These are phyloP conservation scores for Juglanconis sp. DNA, from an alignment of 2,329 filamentous ascomycete species.

Conservation along the genomic window DNA sequence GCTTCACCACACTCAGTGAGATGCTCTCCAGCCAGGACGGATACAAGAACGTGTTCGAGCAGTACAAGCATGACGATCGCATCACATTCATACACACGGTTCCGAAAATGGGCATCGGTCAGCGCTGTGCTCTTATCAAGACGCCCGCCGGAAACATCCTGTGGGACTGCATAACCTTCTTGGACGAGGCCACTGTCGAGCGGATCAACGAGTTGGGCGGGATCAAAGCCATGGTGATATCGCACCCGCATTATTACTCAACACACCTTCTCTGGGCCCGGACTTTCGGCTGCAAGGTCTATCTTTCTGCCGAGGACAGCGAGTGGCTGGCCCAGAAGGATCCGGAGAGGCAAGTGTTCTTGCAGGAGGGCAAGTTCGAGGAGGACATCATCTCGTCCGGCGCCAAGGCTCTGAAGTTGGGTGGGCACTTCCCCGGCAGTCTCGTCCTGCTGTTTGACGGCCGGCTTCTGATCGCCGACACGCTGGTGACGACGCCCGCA, in stretches of 20 bases:
- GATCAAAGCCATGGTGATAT: conserved; percentile 69
- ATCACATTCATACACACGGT: conserved; percentile 47
- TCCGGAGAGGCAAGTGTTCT: conserved; percentile 41
- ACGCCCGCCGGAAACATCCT: conserved; percentile 68
- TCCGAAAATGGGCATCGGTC: conserved; percentile 69
- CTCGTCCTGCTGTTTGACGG: conserved; percentile 61
- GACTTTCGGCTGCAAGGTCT: conserved; percentile 68
- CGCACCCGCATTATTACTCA: conserved; percentile 79
- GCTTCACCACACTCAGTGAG: conserved; percentile 58
- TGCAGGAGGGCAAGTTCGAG: conserved; percentile 39
- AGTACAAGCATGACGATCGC: conserved; percentile 40
- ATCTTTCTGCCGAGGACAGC: conserved; percentile 62
- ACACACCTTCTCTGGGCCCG: conserved; percentile 72
- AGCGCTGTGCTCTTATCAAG: conserved; percentile 67
- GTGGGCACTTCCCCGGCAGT: conserved; percentile 78
- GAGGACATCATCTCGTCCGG: conserved; percentile 42
- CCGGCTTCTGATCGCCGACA: conserved; percentile 72
- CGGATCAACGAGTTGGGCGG: conserved; percentile 61
- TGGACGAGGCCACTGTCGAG: conserved; percentile 62
- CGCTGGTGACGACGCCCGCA: conserved; percentile 66
- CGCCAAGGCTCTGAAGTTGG: conserved; percentile 64
- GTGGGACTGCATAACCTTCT: conserved; percentile 73
- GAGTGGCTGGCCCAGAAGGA: conserved; percentile 56
- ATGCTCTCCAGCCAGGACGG: conserved; percentile 31
- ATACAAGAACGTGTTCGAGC: conserved; percentile 53